A percentile compares a stretch with the other conserved stretches of the same genome.
Evolutionary conservation across 1,284 basidiomycete species (phyloP).

Genomic region (Xerocomus alliaceus): DNA sequence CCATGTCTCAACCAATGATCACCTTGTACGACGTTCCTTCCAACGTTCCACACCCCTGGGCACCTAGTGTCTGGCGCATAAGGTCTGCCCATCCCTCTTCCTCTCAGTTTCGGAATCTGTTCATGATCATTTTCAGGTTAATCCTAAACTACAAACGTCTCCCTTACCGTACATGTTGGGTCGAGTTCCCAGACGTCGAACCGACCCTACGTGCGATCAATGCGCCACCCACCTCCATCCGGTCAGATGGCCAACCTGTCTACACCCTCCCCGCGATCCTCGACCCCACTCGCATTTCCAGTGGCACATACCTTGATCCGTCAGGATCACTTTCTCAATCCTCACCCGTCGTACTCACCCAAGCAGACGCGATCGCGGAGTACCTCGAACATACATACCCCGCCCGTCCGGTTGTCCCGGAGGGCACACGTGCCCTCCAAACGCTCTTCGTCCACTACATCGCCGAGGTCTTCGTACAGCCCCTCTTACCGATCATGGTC

Average conservation of each 20-base stretch:
- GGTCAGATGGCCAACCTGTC: slow-evolving; percentile 62
- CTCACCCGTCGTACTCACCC: slow-evolving; percentile 56
- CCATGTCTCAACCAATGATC: slow-evolving; percentile 55
- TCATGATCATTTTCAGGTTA: slow-evolving; percentile 50
- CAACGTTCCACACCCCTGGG: slow-evolving; percentile 67
- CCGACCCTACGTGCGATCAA: slow-evolving; percentile 60
- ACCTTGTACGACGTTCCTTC: slow-evolving; percentile 71
- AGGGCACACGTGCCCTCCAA: slow-evolving; percentile 70
- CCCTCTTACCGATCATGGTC: slow-evolving; percentile 71
- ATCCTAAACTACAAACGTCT: slow-evolving; percentile 77
- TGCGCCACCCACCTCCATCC: slow-evolving; percentile 60
- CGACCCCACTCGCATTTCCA: slow-evolving; percentile 39
- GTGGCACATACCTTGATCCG: slow-evolving; percentile 1
- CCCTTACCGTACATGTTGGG: slow-evolving; percentile 69
- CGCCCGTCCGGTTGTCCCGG: slow-evolving; percentile 70
- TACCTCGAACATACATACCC: slow-evolving; percentile 74
- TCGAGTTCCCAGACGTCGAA: slow-evolving; percentile 73
- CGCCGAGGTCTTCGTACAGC: slow-evolving; percentile 68
- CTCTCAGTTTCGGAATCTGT: not conserved
- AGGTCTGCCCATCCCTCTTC: slow-evolving; percentile 23
- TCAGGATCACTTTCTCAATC: slow-evolving; percentile 30
- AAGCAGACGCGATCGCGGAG: slow-evolving; percentile 67
- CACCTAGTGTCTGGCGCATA: slow-evolving; percentile 73
- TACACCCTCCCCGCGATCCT: slow-evolving; percentile 74
- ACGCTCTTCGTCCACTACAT: slow-evolving; percentile 73